These are phyloP conservation scores for Marsdenia floribunda DNA, from an alignment of 257 asterid genomes.

Conservation along the genomic window DNA sequence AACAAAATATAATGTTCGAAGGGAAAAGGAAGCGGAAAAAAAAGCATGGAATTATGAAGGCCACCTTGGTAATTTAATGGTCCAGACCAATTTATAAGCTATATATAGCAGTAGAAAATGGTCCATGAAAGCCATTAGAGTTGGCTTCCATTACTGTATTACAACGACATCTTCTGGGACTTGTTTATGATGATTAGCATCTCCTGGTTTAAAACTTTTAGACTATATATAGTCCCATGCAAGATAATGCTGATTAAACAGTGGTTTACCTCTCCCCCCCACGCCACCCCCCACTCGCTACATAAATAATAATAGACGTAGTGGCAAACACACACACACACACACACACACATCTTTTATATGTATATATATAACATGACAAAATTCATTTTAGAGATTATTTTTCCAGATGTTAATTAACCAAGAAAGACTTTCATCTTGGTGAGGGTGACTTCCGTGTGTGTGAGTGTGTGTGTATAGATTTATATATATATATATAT, in stretches of 20 bases:
- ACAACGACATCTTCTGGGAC: slow-evolving; percentile 5
- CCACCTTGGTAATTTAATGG: slow-evolving; percentile 18
- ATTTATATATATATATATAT: no score
- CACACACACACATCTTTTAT: no score
- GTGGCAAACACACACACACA: background rate
- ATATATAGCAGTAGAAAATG: slow-evolving; percentile 1
- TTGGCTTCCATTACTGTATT: background rate
- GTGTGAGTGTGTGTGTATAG: no score
- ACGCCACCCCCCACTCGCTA: background rate
- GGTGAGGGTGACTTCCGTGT: no score
- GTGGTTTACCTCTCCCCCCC: background rate
- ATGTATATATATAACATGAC: background rate
- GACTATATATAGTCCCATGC: background rate
- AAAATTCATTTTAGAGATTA: no score
- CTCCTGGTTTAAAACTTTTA: background rate
- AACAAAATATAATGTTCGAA: slow-evolving; percentile 20
- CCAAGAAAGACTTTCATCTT: no score
- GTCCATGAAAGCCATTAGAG: slow-evolving; percentile 24
- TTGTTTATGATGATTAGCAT: background rate
- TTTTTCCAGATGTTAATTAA: no score
- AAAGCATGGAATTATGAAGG: slow-evolving; percentile 9
- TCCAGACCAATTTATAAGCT: slow-evolving; percentile 20
- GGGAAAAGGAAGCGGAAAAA: slow-evolving; percentile 5
- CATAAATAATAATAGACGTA: no score
- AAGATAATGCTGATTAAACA: background rate